Evolutionary conservation across 208 protist genomes (phyloP).

Genomic region (Acanthamoeba lenticulata): DNA sequence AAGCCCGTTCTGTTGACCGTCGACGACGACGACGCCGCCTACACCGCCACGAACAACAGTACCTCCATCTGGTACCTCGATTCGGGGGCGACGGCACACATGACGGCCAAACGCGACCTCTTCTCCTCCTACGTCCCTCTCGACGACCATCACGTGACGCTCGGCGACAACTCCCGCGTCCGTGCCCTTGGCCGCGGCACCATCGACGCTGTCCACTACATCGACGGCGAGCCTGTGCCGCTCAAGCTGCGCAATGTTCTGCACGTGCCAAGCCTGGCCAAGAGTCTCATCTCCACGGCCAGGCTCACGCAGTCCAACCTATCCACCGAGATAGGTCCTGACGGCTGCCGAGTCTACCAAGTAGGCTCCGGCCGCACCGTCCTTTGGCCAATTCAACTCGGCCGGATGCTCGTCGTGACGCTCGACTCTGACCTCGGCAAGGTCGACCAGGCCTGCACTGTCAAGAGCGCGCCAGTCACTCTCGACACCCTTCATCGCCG

Average conservation of each 20-base stretch:
- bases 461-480: neutral
- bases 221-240: neutral
- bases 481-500: neutral
- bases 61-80: slow-evolving; percentile 28
- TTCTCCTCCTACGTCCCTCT: neutral
- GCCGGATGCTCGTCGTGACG: neutral
- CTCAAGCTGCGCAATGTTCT: neutral
- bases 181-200: neutral
- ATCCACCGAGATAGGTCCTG: neutral
- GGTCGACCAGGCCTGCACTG: neutral
- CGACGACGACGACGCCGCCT: neutral
- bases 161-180: neutral
- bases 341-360: neutral
- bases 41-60: neutral
- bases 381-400: neutral
- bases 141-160: neutral
- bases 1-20: neutral
- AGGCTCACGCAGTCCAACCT: neutral
- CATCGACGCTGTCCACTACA: neutral
- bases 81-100: slow-evolving; percentile 26
- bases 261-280: neutral
- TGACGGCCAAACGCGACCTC: neutral
- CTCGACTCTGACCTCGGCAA: neutral
- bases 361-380: neutral
- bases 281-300: slow-evolving; percentile 4